These are phyloP conservation scores for Hibiscus mutabilis DNA, from an alignment of 345 rosid genomes.

Conservation along the genomic window DNA sequence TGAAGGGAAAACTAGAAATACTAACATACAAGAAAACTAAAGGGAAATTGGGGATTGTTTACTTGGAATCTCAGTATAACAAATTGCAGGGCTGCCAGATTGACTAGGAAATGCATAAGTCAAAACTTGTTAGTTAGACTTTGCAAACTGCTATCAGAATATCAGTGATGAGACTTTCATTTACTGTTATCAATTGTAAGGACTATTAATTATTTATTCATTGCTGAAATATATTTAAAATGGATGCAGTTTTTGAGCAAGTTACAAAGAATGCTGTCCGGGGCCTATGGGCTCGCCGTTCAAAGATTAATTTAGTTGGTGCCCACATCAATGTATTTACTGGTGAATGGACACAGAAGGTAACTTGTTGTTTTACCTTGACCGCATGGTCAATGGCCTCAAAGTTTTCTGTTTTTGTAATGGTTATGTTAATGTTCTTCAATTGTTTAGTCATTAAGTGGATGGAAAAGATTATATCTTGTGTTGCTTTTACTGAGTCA, in stretches of 20 bases:
- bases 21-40: too few species aligned
- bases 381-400: background rate
- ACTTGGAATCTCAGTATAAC: too few species aligned
- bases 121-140: background rate
- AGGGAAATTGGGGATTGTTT: too few species aligned
- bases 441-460: background rate
- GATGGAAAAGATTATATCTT: background rate
- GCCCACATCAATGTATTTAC: slow-evolving; percentile 99
- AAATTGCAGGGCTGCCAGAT: background rate
- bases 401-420: background rate
- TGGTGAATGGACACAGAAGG: slow-evolving; percentile 99
- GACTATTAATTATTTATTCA: background rate
- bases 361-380: slow-evolving; percentile 21
- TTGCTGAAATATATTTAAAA: slow-evolving; percentile 5
- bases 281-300: slow-evolving; percentile 95
- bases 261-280: slow-evolving; percentile 88
- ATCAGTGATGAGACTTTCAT: background rate
- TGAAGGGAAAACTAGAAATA: too few species aligned
- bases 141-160: background rate
- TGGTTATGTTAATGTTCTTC: background rate
- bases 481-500: background rate
- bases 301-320: slow-evolving; percentile 85
- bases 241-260: slow-evolving; percentile 74
- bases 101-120: background rate
- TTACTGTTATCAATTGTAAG: background rate